Evolutionary conservation across 768 basidiomycete species (phyloP), one percentile per base, ranked within the genome.

Genomic region (Podaxis rugospora): DNA sequence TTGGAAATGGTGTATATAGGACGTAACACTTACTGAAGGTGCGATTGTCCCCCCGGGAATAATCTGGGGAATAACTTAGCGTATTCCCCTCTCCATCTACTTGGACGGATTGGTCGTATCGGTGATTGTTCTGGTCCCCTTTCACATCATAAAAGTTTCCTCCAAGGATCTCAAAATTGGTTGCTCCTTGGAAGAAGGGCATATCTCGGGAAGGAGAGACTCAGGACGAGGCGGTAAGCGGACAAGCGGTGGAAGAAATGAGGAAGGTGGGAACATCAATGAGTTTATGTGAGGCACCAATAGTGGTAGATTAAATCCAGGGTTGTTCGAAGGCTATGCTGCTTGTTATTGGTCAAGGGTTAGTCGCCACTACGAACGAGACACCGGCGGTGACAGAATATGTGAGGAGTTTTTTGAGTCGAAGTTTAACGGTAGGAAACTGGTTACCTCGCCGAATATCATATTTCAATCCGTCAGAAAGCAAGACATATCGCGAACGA

Each of bases 151-250:
- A 36, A 21, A 60, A 57, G 9, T 16, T 21, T 47, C 55, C 55
- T 47, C 44, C 44, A 23, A 36, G 35, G 42, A 57, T 57, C 2
- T 57, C 55, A 14, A 57, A 57, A 57, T 57, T 46, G 10, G 27
- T 36, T 4, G 55, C 55, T 3, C 55, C 55, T 57, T 57, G 55
- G 25, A 57, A 57, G 25, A 57, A 57, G 3, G 55, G 55, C 55
- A 44, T 44, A 6, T 14, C 18, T 44, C 18, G 42, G 16, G 14
- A 40, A n/a, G 39, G 39, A 40, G 10, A 4, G 39, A 4, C 11
- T 14, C 42, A 44, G 16, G 18, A 18, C 2, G 7, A 7, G 6
- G 42, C 7, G 7, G 42, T 14, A 44, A 18, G 42, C 4, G 42
- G 42, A 7, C 16, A 16, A n/a, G n/a, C 18, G 5, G 42, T 6